Conservation (phyloP, 176 grass and related monocot species). For the Phyllostachys edulis region DNA sequence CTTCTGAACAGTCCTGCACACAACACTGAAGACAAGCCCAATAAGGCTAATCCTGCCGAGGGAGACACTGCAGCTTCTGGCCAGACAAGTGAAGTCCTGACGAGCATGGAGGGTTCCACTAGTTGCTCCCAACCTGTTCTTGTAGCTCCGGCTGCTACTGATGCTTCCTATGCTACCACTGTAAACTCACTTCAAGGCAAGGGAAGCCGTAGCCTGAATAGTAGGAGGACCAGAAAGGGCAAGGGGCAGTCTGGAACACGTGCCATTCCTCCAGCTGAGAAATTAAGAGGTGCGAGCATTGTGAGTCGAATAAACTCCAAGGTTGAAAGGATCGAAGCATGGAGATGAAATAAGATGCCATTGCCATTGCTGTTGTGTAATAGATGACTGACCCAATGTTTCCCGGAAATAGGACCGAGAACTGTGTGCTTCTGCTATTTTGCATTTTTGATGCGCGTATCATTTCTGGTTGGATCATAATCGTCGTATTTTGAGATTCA, state of each 20-base stretch:
- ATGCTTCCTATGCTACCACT: conserved; percentile 37
- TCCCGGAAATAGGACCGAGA: conserved; percentile 34
- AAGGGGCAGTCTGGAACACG: conserved; percentile 44
- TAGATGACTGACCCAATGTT: conserved; percentile 52
- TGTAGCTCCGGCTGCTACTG: conserved; percentile 22
- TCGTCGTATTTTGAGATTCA: conserved; percentile 23
- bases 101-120: conserved; percentile 29
- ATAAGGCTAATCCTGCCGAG: conserved; percentile 22
- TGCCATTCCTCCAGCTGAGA: conserved; percentile 44
- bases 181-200: conserved; percentile 46
- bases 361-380: conserved; percentile 24
- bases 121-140: conserved; percentile 33
- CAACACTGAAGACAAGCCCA: conserved; percentile 27
- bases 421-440: conserved; percentile 34
- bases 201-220: conserved; percentile 31
- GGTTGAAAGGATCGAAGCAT: conserved; percentile 80
- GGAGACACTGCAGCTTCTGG: conserved; percentile 11
- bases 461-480: conserved; percentile 32
- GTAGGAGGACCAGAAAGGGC: conserved; percentile 66
- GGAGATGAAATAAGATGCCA: conserved; percentile 55
- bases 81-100: conserved; percentile 10
- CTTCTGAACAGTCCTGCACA: conserved; percentile 44
- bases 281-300: conserved; percentile 64
- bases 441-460: conserved; percentile 4
- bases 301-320: conserved; percentile 84